A percentile compares a stretch with the other conserved stretches of the same genome.
These are phyloP conservation scores for Cercospora sp. DNA, from an alignment of 2,329 filamentous ascomycete species.

Conservation along the genomic window DNA sequence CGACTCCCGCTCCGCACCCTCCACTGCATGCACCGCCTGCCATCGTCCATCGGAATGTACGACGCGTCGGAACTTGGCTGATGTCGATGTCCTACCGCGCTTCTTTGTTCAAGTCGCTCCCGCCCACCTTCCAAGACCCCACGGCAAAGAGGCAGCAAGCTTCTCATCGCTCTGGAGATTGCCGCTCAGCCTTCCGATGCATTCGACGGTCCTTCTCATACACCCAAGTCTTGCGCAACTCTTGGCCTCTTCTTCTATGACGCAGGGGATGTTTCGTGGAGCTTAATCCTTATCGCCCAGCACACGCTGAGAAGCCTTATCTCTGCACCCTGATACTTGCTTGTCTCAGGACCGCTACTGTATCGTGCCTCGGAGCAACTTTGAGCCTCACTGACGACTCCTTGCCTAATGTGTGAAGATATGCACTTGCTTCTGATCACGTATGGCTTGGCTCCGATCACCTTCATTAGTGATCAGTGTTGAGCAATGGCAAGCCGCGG, in stretches of 20 bases:
- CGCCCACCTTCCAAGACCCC: background rate
- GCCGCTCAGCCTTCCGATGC: background rate
- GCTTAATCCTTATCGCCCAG: slow-evolving; percentile 16
- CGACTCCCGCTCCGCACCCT: no score
- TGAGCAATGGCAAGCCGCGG: background rate
- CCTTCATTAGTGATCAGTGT: background rate
- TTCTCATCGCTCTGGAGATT: no score
- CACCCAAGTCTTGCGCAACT: slow-evolving; percentile 16
- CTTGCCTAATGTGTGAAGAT: background rate
- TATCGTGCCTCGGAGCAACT: background rate
- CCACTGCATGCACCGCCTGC: no score
- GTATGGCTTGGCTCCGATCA: background rate
- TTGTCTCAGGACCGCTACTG: background rate
- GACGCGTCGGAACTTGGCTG: background rate
- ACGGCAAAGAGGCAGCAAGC: background rate
- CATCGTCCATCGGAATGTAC: no score
- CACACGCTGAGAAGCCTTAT: slow-evolving; percentile 13
- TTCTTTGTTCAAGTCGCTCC: background rate
- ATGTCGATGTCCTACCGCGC: slow-evolving; percentile 3
- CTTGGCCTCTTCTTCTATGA: slow-evolving; percentile 14
- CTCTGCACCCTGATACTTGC: slow-evolving; percentile 1
- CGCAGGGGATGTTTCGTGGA: slow-evolving; percentile 5
- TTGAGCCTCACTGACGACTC: slow-evolving; percentile 2
- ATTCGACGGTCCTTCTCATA: slow-evolving; percentile 11
- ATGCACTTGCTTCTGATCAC: background rate